phyloP scores from a whole-genome alignment of 371 early-diverging fungal species.

The Circinella minor region DNA sequence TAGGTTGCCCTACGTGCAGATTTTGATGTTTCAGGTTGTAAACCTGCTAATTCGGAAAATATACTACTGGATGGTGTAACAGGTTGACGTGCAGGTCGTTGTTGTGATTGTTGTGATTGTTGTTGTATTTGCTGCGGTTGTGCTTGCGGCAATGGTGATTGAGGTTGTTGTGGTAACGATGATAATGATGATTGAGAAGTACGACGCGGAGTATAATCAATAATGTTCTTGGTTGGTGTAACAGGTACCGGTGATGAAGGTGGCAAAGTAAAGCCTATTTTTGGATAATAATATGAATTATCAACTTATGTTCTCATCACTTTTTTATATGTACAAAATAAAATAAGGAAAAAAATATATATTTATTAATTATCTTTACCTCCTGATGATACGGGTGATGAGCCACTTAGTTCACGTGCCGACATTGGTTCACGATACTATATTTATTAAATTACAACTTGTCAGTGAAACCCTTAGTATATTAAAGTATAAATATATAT shows the following conservation, averaged over 20 bases:
- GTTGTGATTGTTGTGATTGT: too few species aligned
- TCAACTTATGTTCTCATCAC: too few species aligned
- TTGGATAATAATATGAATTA: background rate
- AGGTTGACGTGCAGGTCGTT: background rate
- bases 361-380: background rate
- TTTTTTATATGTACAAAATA: too few species aligned
- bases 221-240: constrained; percentile 5
- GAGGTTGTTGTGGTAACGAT: background rate
- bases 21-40: constrained; percentile 22
- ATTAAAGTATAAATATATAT: background rate
- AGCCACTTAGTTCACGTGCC: constrained; percentile 14
- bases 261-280: constrained; percentile 11
- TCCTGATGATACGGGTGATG: constrained; percentile 8
- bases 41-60: constrained; percentile 37
- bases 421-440: constrained; percentile 8
- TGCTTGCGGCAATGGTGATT: background rate
- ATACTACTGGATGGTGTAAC: constrained; percentile 20
- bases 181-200: background rate
- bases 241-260: constrained; percentile 16
- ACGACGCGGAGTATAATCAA: constrained; percentile 1
- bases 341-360: too few species aligned
- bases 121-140: too few species aligned
- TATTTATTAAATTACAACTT: background rate
- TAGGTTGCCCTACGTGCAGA: constrained; percentile 30
- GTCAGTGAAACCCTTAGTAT: background rate